Evolutionary conservation across 2,329 filamentous ascomycete genomes (phyloP), one percentile per base, ranked within the genome.

Genomic region (Ceratocystis diversiconidia): DNA sequence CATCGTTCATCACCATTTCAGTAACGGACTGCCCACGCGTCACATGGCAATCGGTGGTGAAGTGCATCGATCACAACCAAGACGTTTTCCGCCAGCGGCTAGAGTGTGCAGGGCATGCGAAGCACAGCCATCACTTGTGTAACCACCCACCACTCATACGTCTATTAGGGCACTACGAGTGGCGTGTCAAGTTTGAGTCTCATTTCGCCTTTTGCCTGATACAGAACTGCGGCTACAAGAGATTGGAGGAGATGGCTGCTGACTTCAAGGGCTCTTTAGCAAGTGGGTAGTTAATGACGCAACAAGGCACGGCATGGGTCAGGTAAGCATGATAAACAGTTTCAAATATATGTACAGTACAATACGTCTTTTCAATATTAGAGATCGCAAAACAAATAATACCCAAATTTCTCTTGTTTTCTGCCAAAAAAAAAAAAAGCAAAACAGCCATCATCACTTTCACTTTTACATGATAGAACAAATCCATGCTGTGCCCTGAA

Each of bases 11-110:
- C 52, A 32, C 52, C 1, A 17, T 59, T 22, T 59, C 52, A 8
- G 52, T 59, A 7, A 5, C 10, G 28, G 52, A 59, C 28, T 59
- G 52, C 28, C 52, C 28, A n/a, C 52, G 28, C 15, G 52, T 59
- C 10, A 59, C 52, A 17, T 59, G 52, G 52, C 52, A 59, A 1
- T 59, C 52, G 5, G 52, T 59, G 25, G 52, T 19, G 15, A 59
- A 36, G 12, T 59, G 52, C 52, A 30, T 59, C 52, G 32, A 59
- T n/a, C 52, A 59, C 52, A 59, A 59, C 28, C 52, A 59, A n/a
- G 28, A 17, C 6, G 52, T 59, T 2, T 59, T 59, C 8, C 52
- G 52, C n/a, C 25, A 59, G 10, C 28, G 32, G n/a, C 28, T 59
- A 25, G 52, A 59, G 22, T 59, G 52, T 17, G 15, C 52, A 1